phyloP scores from a whole-genome alignment of 257 asterid species.

The Solanum chmielewskii region DNA sequence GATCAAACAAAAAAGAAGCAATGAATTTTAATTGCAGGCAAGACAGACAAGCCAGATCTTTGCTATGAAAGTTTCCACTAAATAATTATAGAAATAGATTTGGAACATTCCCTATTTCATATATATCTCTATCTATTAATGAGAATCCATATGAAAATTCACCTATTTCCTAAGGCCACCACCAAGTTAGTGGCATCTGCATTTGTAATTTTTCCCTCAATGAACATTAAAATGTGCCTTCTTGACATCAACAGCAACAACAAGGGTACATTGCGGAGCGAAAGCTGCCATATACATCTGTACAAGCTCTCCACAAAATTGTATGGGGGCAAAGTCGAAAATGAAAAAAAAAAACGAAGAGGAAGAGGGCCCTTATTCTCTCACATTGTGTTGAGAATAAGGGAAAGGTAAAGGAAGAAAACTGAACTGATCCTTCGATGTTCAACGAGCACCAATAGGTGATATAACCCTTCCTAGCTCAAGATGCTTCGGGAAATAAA shows the following conservation, averaged over 20 bases:
- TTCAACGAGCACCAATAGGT: neutral
- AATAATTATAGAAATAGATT: neutral
- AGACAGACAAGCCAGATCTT: neutral
- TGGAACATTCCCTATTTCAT: neutral
- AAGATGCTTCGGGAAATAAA: neutral
- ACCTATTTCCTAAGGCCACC: neutral
- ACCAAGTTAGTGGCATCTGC: neutral
- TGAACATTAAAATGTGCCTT: neutral
- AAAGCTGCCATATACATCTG: neutral
- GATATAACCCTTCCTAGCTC: neutral
- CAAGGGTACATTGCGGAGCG: neutral
- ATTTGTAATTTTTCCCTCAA: neutral
- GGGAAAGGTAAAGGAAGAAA: neutral
- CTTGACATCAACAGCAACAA: neutral
- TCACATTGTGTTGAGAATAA: neutral
- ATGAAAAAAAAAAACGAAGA: neutral
- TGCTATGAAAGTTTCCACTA: neutral
- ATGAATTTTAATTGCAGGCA: neutral
- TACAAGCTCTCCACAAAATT: neutral
- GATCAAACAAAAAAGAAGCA: neutral
- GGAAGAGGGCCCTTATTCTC: neutral
- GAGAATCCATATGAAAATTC: neutral
- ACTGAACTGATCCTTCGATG: neutral
- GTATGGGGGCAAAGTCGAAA: neutral
- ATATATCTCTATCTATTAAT: neutral